Base-by-base conservation (phyloP, 192 early-diverging fungal genomes). In the Entomortierella chlamydospora region DNA sequence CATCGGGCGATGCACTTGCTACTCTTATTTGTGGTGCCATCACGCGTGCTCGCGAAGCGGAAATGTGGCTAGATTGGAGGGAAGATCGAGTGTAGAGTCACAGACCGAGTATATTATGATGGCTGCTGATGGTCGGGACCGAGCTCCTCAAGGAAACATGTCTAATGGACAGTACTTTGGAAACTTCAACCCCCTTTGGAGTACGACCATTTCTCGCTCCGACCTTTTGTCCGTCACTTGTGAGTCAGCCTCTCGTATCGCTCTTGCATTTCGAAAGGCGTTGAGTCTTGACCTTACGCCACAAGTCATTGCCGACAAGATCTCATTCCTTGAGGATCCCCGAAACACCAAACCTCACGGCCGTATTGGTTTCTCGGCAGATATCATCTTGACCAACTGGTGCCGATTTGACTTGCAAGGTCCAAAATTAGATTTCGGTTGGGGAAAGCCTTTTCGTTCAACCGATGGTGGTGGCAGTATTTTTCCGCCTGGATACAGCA, bases 331-430 rank as follows among this genome's bases (percentile, higher is more conserved):
- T 47, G 81, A 82, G 4, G 41, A 56, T 23, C 68, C 72, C n/a
- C 34, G 59, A 29, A 67, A 53, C 31, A 62, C 18, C n/a, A 23
- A 57, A 29, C 68, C 72, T 70, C 63, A 72, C 15, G 81, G 81
- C 61, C 72, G 81, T 54, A 50, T 82, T 20, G 30, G 4, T 20
- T 82, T 54, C 55, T 17, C 45, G 5, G 81, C 81, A 26, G 81
- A 82, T 62, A 10, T 82, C 15, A 71, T 82, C 18, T 58, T 82
- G 37, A 76, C 81, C 23, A 82, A 82, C 41, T 82, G 81, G 72
- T 82, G 68, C 60, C 68, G 64, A 41, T 76, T 82, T 61, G 81
- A 82, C 53, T 63, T 82, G 20, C 50, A 76, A 25, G 72, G 81
- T 62, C 68, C 72, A 47, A 71, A 66, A 29, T 42, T 82, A 11